phyloP scores from a whole-genome alignment of 2,329 filamentous ascomycete species.

The Scytalidium sp. region DNA sequence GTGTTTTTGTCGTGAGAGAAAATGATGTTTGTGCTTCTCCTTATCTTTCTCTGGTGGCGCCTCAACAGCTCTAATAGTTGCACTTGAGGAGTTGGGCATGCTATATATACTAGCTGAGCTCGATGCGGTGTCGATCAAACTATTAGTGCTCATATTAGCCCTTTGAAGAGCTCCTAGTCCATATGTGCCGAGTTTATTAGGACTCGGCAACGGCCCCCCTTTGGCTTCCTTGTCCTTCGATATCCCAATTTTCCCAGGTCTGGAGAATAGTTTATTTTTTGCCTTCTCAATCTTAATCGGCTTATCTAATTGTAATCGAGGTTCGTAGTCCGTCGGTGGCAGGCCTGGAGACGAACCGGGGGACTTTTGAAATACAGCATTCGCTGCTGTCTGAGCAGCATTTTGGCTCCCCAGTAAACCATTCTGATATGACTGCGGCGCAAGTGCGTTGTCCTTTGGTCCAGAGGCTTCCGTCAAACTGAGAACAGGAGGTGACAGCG shows the following conservation, averaged over 20 bases:
- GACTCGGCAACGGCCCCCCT: slow-evolving; percentile 68
- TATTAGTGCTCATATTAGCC: slow-evolving; percentile 69
- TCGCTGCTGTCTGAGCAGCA: slow-evolving; percentile 69
- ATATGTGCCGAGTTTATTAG: slow-evolving; percentile 64
- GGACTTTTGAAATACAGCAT: slow-evolving; percentile 65
- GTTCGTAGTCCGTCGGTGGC: slow-evolving; percentile 33
- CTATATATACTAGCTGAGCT: slow-evolving; percentile 64
- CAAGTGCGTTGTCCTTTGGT: slow-evolving; percentile 55
- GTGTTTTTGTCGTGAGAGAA: slow-evolving; percentile 74
- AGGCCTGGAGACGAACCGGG: slow-evolving; percentile 26
- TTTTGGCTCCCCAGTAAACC: slow-evolving; percentile 59
- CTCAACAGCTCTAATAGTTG: slow-evolving; percentile 68
- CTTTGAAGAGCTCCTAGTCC: slow-evolving; percentile 64
- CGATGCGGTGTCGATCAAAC: slow-evolving; percentile 56
- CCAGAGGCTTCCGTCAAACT: slow-evolving; percentile 64
- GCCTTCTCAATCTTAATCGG: slow-evolving; percentile 63
- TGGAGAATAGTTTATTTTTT: slow-evolving; percentile 79
- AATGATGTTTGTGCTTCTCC: slow-evolving; percentile 77
- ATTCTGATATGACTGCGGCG: slow-evolving; percentile 50
- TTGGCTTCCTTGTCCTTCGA: slow-evolving; percentile 62
- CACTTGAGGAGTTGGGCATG: slow-evolving; percentile 72
- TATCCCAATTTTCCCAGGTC: slow-evolving; percentile 71
- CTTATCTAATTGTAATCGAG: slow-evolving; percentile 48
- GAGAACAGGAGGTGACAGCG: slow-evolving; percentile 59
- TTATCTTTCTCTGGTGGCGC: slow-evolving; percentile 49